Evolutionary conservation across 768 basidiomycete species (phyloP), one percentile per base, ranked within the genome.

Genomic region (Gyrodon lividus): DNA sequence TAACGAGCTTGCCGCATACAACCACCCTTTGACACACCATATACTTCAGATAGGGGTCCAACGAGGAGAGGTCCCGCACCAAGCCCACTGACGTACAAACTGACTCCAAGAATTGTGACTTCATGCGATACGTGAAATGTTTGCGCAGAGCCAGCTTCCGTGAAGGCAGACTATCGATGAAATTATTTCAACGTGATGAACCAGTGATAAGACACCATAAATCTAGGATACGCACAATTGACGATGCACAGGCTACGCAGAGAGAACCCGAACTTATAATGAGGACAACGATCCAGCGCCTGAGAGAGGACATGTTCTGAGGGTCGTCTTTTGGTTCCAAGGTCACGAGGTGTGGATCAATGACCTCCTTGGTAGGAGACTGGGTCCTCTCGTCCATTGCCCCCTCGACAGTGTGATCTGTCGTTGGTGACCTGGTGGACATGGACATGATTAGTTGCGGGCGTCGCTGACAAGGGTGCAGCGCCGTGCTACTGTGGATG

Each of bases 211-310:
- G 13, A 48, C 20, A 73, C 81, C 35, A 48, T n/a, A n/a, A n/a
- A n/a, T n/a, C n/a, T n/a, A n/a, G n/a, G n/a, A n/a, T n/a, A n/a
- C n/a, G n/a, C n/a, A 81, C 83, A 62, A 81, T 71, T 1, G 81
- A 82, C 1, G 82, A 84, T 12, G 77, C 77, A 59, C 76, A 79
- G 1, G 82, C 77, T 5, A 76, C 78, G 48, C 79, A 80, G 10
- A 78, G 68, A 6, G 78, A 71, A 10, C 75, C 76, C 3, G 70
- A 67, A 31, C 76, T 73, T 48, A 82, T 79, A 6, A 75, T 68
- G 3, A 73, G 50, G 6, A 82, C 76, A 6, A 71, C 66, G 22
- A 76, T 47, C 81, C 81, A 82, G 56, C 79, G 80, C 55, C 70
- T 73, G 22, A 70, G 24, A 0, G 54, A 47, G 16, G 78, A 61